A percentile compares a stretch with the other conserved stretches of the same genome.
These are phyloP conservation scores for Pestalotiopsis sp. DNA, from an alignment of 2,329 filamentous ascomycete genomes.

Conservation along the genomic window DNA sequence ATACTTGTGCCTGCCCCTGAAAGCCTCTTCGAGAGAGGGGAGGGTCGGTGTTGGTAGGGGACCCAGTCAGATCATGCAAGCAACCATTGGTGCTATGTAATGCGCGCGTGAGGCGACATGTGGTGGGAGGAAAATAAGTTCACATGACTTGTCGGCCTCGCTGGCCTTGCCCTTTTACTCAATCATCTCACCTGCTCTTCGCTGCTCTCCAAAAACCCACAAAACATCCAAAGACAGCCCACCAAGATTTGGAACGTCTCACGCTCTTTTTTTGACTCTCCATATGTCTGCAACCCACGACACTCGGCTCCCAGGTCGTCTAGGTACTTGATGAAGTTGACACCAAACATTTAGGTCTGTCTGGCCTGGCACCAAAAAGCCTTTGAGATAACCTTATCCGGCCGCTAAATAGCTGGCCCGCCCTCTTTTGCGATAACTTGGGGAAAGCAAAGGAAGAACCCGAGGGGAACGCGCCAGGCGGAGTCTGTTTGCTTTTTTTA, in stretches of 20 bases:
- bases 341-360: not conserved
- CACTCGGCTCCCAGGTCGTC: not conserved
- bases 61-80: not conserved
- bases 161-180: not conserved
- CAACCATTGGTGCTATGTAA: not conserved
- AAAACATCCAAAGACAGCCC: not conserved
- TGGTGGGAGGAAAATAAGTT: not conserved
- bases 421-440: not conserved
- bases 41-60: not conserved
- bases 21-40: not conserved
- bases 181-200: not conserved
- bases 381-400: not conserved
- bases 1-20: not conserved
- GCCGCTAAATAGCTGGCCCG: not conserved
- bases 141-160: not conserved
- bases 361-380: not conserved
- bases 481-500: not conserved
- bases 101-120: not conserved
- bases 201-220: not conserved
- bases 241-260: not conserved
- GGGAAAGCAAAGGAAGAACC: not conserved
- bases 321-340: not conserved
- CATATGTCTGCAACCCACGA: not conserved
- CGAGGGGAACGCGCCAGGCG: no score
- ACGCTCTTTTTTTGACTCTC: not conserved